phyloP scores from a whole-genome alignment of 345 rosid genomes.

The Schrenkiella parvula region DNA sequence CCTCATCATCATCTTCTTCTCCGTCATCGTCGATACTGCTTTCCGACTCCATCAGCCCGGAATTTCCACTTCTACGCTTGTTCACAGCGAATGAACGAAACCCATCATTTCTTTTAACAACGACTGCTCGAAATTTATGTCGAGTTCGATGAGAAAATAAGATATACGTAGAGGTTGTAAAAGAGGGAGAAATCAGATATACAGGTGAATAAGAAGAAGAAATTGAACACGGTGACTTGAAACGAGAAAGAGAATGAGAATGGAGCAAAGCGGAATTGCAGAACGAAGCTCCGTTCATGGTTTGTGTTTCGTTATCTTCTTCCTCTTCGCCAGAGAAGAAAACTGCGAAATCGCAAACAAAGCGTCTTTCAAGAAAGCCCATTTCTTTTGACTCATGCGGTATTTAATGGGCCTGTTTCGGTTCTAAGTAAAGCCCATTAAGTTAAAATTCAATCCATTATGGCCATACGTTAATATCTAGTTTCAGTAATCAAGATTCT shows the following conservation, averaged over 20 bases:
- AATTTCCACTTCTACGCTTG: slow-evolving; percentile 16
- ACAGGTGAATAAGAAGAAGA: neutral
- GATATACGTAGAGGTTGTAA: neutral
- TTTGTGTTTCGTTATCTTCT: slow-evolving; percentile 31
- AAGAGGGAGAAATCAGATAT: neutral
- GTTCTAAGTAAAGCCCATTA: neutral
- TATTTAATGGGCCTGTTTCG: neutral
- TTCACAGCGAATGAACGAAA: slow-evolving; percentile 18
- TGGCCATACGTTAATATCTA: neutral
- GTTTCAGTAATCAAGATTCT: neutral
- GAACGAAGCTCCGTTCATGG: slow-evolving; percentile 27
- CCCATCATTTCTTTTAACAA: slow-evolving; percentile 13
- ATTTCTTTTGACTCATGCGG: neutral
- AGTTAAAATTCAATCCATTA: neutral
- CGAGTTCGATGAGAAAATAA: slow-evolving; percentile 23
- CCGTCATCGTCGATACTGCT: neutral
- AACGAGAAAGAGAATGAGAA: slow-evolving; percentile 10
- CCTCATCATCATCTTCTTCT: slow-evolving; percentile 10
- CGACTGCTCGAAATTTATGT: slow-evolving; percentile 8
- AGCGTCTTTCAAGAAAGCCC: neutral
- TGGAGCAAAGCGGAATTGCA: slow-evolving; percentile 28
- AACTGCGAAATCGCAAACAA: neutral
- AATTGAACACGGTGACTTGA: neutral
- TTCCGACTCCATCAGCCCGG: slow-evolving; percentile 7
- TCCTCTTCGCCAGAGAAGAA: slow-evolving; percentile 15